Conservation (phyloP, 2,329 filamentous ascomycete species). For the Keithomyces neogunnii region DNA sequence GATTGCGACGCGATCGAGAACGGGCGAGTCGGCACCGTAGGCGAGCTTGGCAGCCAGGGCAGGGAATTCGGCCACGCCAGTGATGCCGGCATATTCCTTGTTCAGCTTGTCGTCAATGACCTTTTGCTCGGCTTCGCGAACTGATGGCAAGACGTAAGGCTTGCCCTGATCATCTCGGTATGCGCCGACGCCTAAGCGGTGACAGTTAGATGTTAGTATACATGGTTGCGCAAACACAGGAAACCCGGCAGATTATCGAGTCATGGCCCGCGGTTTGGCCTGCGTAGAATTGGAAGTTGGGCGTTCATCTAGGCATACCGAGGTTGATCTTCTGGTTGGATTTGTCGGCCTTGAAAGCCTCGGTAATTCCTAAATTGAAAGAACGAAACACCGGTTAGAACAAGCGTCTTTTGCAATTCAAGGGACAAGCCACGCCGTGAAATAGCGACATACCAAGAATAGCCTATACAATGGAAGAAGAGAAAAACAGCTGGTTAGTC, state of each 20-base stretch:
- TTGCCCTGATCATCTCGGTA: conserved; percentile 98
- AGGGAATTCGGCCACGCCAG: conserved; percentile 89
- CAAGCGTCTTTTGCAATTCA: background rate
- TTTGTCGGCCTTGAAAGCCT: conserved; percentile 96
- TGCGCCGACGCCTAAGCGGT: conserved; percentile 72
- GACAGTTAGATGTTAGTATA: conserved; percentile 2
- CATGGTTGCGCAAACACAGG: conserved; percentile 11
- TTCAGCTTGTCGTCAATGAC: conserved; percentile 70
- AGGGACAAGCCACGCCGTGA: conserved; percentile 3
- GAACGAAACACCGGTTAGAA: conserved; percentile 14
- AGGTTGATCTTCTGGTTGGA: conserved; percentile 97
- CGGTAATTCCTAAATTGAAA: conserved; percentile 64
- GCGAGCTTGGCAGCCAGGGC: conserved; percentile 84
- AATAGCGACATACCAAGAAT: conserved; percentile 56
- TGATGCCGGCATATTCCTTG: conserved; percentile 98
- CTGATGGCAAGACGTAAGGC: conserved; percentile 93
- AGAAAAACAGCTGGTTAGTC: background rate
- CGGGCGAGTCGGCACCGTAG: conserved; percentile 73
- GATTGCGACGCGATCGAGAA: conserved; percentile 74
- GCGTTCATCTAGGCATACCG: conserved; percentile 42
- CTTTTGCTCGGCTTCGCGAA: conserved; percentile 81
- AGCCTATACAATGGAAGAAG: conserved; percentile 38
- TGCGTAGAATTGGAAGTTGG: background rate
- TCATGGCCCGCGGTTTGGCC: background rate
- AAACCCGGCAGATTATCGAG: background rate